A percentile compares a stretch with the other conserved stretches of the same genome.
phyloP scores from a whole-genome alignment of 345 rosid genomes.

The Arabidopsis arenosa region DNA sequence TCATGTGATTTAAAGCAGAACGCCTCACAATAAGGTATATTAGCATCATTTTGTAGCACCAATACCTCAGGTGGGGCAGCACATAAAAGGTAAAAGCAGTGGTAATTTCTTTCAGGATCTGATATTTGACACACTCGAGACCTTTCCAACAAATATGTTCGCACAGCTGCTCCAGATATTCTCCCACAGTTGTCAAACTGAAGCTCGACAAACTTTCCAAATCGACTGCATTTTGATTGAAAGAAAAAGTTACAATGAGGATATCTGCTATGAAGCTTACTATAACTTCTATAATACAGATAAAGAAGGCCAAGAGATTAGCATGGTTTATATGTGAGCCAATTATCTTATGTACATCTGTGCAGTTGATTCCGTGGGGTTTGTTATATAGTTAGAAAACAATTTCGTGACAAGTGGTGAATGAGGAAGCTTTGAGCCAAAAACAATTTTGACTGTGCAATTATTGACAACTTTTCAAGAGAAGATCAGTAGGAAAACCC shows the following conservation, averaged over 20 bases:
- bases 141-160: constrained; percentile 95
- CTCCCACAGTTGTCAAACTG: constrained; percentile 99
- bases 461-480: constrained; percentile 13
- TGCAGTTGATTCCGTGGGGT: constrained; percentile 15
- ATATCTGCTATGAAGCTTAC: background rate
- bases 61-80: constrained; percentile 96
- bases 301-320: constrained; percentile 28
- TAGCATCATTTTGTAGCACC: constrained; percentile 22
- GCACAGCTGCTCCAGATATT: constrained; percentile 97
- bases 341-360: constrained; percentile 3
- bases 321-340: constrained; percentile 5
- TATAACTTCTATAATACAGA: constrained; percentile 10
- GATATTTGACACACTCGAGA: constrained; percentile 99
- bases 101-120: constrained; percentile 98
- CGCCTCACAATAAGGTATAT: constrained; percentile 24
- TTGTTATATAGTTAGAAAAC: background rate
- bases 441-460: constrained; percentile 23
- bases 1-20: constrained; percentile 25
- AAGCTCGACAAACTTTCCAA: constrained; percentile 99
- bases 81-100: constrained; percentile 96
- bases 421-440: constrained; percentile 19
- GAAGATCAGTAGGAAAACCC: constrained; percentile 20
- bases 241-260: constrained; percentile 13
- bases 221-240: constrained; percentile 71
- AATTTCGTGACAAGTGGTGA: constrained; percentile 3